A percentile compares a stretch with the other conserved stretches of the same genome.
These are phyloP conservation scores for Scenedesmus sp. DNA, from an alignment of 163 green algal species.

Conservation along the genomic window DNA sequence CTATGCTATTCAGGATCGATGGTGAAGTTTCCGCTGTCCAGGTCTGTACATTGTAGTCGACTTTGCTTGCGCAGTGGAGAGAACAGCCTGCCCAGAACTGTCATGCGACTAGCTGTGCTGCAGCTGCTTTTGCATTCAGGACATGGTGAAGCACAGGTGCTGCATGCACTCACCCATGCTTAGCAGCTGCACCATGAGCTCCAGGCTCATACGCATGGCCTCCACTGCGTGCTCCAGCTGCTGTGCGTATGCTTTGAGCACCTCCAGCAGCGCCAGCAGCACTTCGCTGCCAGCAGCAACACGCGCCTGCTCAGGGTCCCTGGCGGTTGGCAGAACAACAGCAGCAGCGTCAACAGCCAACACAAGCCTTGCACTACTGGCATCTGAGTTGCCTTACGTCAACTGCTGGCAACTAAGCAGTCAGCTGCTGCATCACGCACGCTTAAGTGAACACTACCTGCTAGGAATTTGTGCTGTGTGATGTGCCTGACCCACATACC, in stretches of 20 bases:
- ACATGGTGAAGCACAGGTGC: background rate
- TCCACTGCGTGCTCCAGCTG: background rate
- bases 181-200: constrained; percentile 45
- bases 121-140: background rate
- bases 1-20: no score
- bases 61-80: background rate
- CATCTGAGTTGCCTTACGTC: no score
- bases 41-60: no score
- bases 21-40: no score
- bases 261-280: constrained; percentile 49
- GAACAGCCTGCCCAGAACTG: background rate
- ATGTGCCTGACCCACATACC: background rate
- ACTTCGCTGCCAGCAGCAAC: constrained; percentile 50
- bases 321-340: background rate
- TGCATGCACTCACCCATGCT: constrained; percentile 1
- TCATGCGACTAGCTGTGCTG: background rate
- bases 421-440: background rate
- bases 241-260: constrained; percentile 17
- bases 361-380: background rate
- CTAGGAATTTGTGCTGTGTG: no score
- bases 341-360: background rate
- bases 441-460: background rate
- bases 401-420: no score
- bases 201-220: background rate
- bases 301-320: constrained; percentile 49